Evolutionary conservation across 1,284 basidiomycete species (phyloP), one percentile per base, ranked within the genome.

Genomic region (Irpex sp.): DNA sequence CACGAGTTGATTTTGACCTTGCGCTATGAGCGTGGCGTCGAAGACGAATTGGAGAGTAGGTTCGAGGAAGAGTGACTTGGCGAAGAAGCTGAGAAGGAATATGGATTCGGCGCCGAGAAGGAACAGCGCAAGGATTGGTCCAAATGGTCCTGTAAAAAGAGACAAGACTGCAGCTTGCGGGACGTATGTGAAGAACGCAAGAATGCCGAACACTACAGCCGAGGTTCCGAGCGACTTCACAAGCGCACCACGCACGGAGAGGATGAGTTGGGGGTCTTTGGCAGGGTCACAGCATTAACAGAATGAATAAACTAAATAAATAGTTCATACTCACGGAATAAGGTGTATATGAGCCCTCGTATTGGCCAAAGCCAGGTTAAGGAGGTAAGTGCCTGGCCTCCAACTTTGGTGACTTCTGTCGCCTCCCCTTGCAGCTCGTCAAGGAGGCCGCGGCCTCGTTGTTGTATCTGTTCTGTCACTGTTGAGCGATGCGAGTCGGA

Each of bases 151-250:
- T 0, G 83, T 83, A 67, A 90, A 79, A 56, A 89, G 64, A 1
- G 85, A 82, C 46, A 89, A 83, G 61, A 90, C 74, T 35, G 85
- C 86, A 46, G 87, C 83, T 72, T 89, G 88, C 1, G 89, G 89
- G 13, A 90, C 70, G 73, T 88, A 92, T 49, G 87, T 84, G 74
- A 90, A 83, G 68, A 83, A 73, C 71, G 87, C 86, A 68, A 89
- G 76, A 17, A 72, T 76, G 15, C 71, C 73, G 60, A 81, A 82
- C 61, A 88, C 77, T 35, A 79, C 74, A 7, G 75, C 66, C 9
- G 79, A 79, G 37, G 77, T 69, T 17, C 74, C 5, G 31, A 79
- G 68, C 17, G 76, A 78, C 68, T 80, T 82, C 59, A 75, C 53
- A 61, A 81, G 66, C 0, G 79, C 72, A 8, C 77, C 75, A 15